Evolutionary conservation across 768 basidiomycete genomes (phyloP), one percentile per base, ranked within the genome.

Genomic region (Lentinula guzmanii): DNA sequence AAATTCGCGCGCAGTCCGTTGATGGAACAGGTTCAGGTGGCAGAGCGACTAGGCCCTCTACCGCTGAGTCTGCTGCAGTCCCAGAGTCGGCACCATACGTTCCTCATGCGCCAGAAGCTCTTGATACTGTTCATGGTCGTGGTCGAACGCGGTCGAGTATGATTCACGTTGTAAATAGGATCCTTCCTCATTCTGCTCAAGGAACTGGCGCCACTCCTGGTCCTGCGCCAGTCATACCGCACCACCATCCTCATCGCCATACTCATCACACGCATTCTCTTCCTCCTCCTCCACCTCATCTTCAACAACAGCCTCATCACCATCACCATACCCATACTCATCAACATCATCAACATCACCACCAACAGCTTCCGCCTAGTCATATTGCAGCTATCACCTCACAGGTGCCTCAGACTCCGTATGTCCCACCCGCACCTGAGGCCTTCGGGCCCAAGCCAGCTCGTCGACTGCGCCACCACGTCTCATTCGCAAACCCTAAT

Each of bases 401-500:
- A 11, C 55, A 37, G 35, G 21, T 15, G 9, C 55, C 55, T 43
- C 37, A 37, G 33, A 33, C 52, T 3, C 52, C 55, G 11, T 56
- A 24, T 31, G 13, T 56, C 10, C 55, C 55, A 11, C 55, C 55
- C 8, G 37, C 41, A 7, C 55, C 55, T 15, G 24, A 18, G 39
- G 41, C 15, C 4, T 5, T 21, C 24, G 21, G 43, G 21, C 24
- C n/a, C 8, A 33, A 16, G 8, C 34, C 39, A 11, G 52, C 57
- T 33, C 55, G 55, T 28, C 55, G 18, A 24, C 55, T 43, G 21
- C 55, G 41, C 6, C 51, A 52, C 51, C 54, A 56, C 54, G 58
- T 59, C 28, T 59, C 58, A 5, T 59, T 59, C 33, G 58, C 35
- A 1, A 59, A 59, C 33, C 58, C 58, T 15, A 31, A 59, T 6